Base-by-base conservation (phyloP, 768 basidiomycete genomes). In the Clavulina sp. region DNA sequence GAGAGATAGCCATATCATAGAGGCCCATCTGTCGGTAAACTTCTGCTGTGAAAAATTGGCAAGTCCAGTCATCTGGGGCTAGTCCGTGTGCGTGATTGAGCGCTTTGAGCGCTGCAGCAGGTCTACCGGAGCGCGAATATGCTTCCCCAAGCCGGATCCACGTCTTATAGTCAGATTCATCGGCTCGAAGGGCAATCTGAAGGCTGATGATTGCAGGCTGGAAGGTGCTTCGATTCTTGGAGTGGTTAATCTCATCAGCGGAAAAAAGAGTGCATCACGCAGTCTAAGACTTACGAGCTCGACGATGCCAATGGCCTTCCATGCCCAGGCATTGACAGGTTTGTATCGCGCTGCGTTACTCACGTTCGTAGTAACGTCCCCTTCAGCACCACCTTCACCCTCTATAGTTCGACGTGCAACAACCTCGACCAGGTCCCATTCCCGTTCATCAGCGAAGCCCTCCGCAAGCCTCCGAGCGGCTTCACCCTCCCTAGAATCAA, bases 361-460 rank as follows among this genome's bases (percentile, higher is more conserved):
- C 46, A 73, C 72, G 5, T 69, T 67, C 13, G 43, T 28, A 13
- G 9, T 13, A 9, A 46, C 26, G 13, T 28, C 43, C 9, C 72
- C 80, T 56, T 76, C 73, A 24, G 80, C 60, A 5, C 84, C 87
- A 29, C 88, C 88, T 69, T 96, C 91, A 18, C 88, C 92, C 43
- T 91, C 87, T 53, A 97, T 92, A 0, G 88, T 84, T 49, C 95
- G 71, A 36, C 80, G 76, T 2, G 93, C 88, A n/a, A 99, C 80
- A 3, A 92, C 80, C 56, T 96, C 87, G 2, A 95, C 92, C 4
- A 95, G 70, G 60, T 91, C 84, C 95, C 95, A 97, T 61, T 95
- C 93, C 50, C 77, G 73, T 56, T 95, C 85, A 52, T 89, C 80
- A 0, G 92, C 89, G 63, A 96, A 96, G 2, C 85, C 82, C 58